Evolutionary conservation across 2,329 filamentous ascomycete species (phyloP), one percentile per base, ranked within the genome.

Genomic region (Fusarium virguliforme): DNA sequence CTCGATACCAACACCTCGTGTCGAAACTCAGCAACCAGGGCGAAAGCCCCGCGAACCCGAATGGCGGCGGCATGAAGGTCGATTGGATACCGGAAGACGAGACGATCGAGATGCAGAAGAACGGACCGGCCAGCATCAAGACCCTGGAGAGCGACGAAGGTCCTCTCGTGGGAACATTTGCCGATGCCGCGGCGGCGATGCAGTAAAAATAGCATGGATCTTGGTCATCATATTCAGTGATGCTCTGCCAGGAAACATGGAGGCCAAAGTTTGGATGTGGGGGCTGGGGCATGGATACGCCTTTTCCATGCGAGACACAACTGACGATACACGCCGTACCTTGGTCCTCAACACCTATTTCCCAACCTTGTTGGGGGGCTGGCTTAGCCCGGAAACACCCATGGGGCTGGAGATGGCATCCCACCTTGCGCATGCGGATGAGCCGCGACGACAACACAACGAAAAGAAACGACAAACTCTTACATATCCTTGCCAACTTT

Each of bases 1-100:
- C 86, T 55, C 87, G 87, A 60, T 91, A 91, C 77, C 88, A 90
- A 72, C 86, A 87, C 71, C 85, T 91, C 53, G 84, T 91, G 15
- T 87, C 88, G 18, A 90, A 88, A 72, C 83, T 91, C 9, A 85
- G 85, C 35, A 79, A 83, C 15, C 84, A 88, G 60, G 78, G 77
- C 15, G 75, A 85, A 32, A 79, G 78, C 24, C 64, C 76, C 28
- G 73, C 81, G 9, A 50, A 50, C n/a, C 8, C 46, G 22, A 76
- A 81, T 38, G 84, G 83, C 51, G 81, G 18, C 18, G 18, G 18
- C 18, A 18, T 85, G 60, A 83, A 85, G 74, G 83, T 87, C 75
- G 89, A 90, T 73, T 89, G 87, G 86, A 78, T 87, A 60, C 82
- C 82, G 43, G 85, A 88, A 58, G 86, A 88, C 55, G 85, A 86